These are phyloP conservation scores for Alloteropsis angusta DNA, from an alignment of 202 grass and related monocot genomes.

Conservation along the genomic window DNA sequence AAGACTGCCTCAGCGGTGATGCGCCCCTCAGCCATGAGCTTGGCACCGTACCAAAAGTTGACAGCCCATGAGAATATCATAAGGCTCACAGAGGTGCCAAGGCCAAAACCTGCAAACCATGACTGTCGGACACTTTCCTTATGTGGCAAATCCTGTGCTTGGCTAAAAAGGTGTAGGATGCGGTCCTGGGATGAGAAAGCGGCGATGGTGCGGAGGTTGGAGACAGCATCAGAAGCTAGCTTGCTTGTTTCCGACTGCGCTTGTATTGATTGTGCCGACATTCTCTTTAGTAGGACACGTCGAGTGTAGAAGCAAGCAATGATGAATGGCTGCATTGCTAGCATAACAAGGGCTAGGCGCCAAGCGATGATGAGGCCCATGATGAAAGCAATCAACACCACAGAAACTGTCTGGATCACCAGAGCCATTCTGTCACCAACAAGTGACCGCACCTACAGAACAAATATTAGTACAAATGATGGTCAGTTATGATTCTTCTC, in stretches of 20 bases:
- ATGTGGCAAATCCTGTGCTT: slow-evolving; percentile 41
- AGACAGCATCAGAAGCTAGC: slow-evolving; percentile 60
- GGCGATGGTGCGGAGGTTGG: slow-evolving; percentile 56
- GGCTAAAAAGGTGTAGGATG: slow-evolving; percentile 51
- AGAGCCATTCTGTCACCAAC: slow-evolving; percentile 75
- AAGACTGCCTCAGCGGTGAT: slow-evolving; percentile 49
- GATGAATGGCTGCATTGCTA: slow-evolving; percentile 36
- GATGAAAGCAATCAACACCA: too few species aligned
- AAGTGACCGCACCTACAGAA: slow-evolving; percentile 49
- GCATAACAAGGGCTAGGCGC: slow-evolving; percentile 67
- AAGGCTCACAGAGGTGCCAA: slow-evolving; percentile 47
- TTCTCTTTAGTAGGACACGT: neutral
- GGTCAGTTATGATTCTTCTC: too few species aligned
- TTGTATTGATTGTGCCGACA: slow-evolving; percentile 52
- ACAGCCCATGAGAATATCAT: slow-evolving; percentile 59
- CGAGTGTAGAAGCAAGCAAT: neutral
- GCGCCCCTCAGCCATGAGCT: slow-evolving; percentile 31
- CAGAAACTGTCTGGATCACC: slow-evolving; percentile 59
- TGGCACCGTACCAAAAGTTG: slow-evolving; percentile 67
- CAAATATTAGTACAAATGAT: too few species aligned
- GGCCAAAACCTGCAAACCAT: slow-evolving; percentile 47
- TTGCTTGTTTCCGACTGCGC: slow-evolving; percentile 64
- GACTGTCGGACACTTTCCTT: slow-evolving; percentile 53
- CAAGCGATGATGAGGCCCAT: too few species aligned
- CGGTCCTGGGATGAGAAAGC: slow-evolving; percentile 68